A percentile compares a stretch with the other conserved stretches of the same genome.
These are phyloP conservation scores for Chamaecrista fasciculata DNA, from an alignment of 306 rosid species.

Conservation along the genomic window DNA sequence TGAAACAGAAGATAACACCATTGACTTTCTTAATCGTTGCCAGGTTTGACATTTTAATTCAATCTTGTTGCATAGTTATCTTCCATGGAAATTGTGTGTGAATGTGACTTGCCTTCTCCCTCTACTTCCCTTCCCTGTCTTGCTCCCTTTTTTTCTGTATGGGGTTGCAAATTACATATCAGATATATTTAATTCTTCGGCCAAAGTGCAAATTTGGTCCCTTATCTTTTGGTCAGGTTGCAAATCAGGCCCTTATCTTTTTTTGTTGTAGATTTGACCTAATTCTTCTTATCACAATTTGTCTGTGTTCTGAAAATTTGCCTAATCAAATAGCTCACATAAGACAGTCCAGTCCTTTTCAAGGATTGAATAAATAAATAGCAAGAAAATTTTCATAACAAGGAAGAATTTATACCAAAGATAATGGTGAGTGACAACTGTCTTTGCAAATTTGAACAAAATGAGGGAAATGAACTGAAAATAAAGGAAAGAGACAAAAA, in stretches of 20 bases:
- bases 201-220: too few relatives aligned
- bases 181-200: not conserved
- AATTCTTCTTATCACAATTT: not conserved
- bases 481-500: not conserved
- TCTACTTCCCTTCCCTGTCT: not conserved
- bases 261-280: too few relatives aligned
- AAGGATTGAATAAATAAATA: not conserved
- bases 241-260: too few relatives aligned
- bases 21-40: conserved; percentile 79
- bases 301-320: not conserved
- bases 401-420: not conserved
- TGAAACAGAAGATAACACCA: conserved; percentile 44
- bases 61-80: not conserved
- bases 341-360: not conserved
- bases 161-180: not conserved
- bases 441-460: not conserved
- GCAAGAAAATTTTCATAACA: not conserved
- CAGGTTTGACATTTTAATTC: conserved; percentile 48
- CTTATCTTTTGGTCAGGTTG: too few relatives aligned
- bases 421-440: not conserved
- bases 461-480: not conserved
- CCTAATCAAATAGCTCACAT: not conserved
- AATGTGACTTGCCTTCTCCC: not conserved
- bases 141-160: not conserved
- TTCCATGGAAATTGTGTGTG: not conserved